A percentile compares a stretch with the other conserved stretches of the same genome.
phyloP scores from a whole-genome alignment of 1,284 basidiomycete species.

The Sporisorium scitamineum region DNA sequence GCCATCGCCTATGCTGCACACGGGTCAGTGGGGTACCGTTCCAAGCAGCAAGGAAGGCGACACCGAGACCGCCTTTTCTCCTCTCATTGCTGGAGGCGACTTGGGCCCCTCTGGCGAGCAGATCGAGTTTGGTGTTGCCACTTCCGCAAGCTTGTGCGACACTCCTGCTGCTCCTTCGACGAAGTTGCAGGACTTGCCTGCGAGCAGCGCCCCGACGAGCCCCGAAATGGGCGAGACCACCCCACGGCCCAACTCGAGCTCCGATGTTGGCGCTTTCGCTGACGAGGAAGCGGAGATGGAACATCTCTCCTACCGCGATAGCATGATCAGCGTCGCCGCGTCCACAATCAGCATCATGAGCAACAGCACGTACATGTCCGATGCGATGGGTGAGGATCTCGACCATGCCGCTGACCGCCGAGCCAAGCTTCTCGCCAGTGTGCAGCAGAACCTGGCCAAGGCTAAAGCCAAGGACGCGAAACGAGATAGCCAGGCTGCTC shows the following conservation, averaged over 20 bases:
- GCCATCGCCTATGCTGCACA: conserved; percentile 45
- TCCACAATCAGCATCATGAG: conserved; percentile 53
- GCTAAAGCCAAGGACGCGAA: conserved; percentile 39
- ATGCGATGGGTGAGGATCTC: conserved; percentile 46
- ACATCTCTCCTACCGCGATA: conserved; percentile 36
- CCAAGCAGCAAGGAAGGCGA: not conserved
- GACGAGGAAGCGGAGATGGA: conserved; percentile 24
- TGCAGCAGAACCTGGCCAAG: conserved; percentile 46
- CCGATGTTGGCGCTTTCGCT: conserved; percentile 12
- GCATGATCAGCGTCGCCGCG: conserved; percentile 48
- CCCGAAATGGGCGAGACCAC: conserved; percentile 24
- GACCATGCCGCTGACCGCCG: conserved; percentile 43
- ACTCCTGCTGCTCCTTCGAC: conserved; percentile 13
- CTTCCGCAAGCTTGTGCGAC: conserved; percentile 11
- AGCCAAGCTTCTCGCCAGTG: conserved; percentile 45
- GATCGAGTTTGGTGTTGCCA: conserved; percentile 27
- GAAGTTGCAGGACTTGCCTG: not conserved
- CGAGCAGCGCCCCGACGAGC: conserved; percentile 8
- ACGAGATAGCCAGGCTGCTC: conserved; percentile 40
- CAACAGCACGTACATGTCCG: conserved; percentile 52
- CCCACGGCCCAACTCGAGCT: conserved; percentile 24
- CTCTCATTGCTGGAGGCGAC: conserved; percentile 14
- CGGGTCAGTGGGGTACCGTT: conserved; percentile 26
- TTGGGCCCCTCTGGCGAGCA: conserved; percentile 24
- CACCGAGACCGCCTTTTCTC: conserved; percentile 18